Conservation (phyloP, 2,329 filamentous ascomycete genomes). For the Cladorrhinum sp. region DNA sequence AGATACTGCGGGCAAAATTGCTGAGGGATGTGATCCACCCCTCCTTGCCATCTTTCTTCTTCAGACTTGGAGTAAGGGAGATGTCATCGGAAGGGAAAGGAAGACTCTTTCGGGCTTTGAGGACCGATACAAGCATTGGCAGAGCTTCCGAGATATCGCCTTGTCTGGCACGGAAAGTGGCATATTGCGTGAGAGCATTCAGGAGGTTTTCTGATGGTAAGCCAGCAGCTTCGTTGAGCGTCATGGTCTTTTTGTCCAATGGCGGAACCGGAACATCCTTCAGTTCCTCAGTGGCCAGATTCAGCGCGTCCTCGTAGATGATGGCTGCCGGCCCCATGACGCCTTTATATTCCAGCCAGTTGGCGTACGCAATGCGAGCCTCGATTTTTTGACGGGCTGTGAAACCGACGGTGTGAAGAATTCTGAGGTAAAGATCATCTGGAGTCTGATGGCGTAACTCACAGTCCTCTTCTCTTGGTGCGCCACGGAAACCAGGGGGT, state of each 20-base stretch:
- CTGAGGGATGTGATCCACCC: constrained; percentile 19
- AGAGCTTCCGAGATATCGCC: constrained; percentile 67
- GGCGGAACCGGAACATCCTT: constrained; percentile 34
- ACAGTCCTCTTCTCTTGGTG: constrained; percentile 74
- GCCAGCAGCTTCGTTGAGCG: constrained; percentile 58
- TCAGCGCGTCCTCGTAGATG: constrained; percentile 72
- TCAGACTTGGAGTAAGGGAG: constrained; percentile 17
- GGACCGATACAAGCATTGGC: constrained; percentile 79
- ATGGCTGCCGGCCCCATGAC: constrained; percentile 62
- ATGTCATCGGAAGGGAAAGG: constrained; percentile 34
- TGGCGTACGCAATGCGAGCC: constrained; percentile 77
- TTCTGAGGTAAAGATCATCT: constrained; percentile 75
- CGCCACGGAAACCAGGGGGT: constrained; percentile 57
- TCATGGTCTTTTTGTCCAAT: constrained; percentile 59
- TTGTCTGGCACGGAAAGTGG: constrained; percentile 69
- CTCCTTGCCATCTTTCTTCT: not conserved
- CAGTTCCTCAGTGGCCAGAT: constrained; percentile 65
- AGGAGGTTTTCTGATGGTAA: constrained; percentile 70
- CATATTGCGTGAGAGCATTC: constrained; percentile 70
- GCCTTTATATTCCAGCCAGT: constrained; percentile 78
- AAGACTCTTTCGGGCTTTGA: constrained; percentile 70
- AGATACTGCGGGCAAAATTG: constrained; percentile 32
- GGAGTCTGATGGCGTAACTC: constrained; percentile 65
- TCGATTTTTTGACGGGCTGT: constrained; percentile 74
- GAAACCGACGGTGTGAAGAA: constrained; percentile 78